Base-by-base conservation (phyloP, 2,329 filamentous ascomycete genomes). In the Botrytis cinerea region DNA sequence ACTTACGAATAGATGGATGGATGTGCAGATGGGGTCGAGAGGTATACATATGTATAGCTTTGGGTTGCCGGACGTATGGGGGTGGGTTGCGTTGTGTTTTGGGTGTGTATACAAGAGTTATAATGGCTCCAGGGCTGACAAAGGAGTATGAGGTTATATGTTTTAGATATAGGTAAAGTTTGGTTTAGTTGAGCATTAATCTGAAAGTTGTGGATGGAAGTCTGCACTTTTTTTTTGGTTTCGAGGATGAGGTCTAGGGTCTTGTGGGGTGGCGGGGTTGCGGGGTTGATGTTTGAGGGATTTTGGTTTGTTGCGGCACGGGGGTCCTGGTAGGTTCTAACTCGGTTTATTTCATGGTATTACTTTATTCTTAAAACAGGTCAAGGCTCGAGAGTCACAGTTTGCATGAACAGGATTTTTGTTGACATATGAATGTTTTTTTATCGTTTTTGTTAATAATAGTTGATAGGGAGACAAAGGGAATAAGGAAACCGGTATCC, bases 81-180 rank as follows among this genome's bases (percentile, higher is more conserved):
- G 25, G 25, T 25, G 10, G 10, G 4, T 10, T 25, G 10, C 25
- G 12, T 9, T 51, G 12, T 14, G 10, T 54, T 54, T 2, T 54
- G 12, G 3, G 48, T 54, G 25, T 54, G 1, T 2, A n/a, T 54
- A 2, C 7, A 57, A 28, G 3, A 6, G 7, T 8, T 9, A 8
- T 18, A 0, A 4, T 57, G n/a, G 14, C 8, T 8, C 28, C 5
- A 14, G 5, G 12, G 28, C 6, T 6, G 14, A 7, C 3, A 2
- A n/a, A 6, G 14, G 51, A 8, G 51, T 6, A 5, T 18, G 51
- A 28, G 51, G 25, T 8, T 28, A 9, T 2, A 28, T 8, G 14
- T 57, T 25, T 57, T 28, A n/a, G 22, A 12, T 1, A n/a, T 20
- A 10, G 16, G 7, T 54, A 54, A 6, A 25, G 22, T 51, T 10